Base-by-base conservation (phyloP, 495 filamentous ascomycete species). In the Penicillium robsamsonii region DNA sequence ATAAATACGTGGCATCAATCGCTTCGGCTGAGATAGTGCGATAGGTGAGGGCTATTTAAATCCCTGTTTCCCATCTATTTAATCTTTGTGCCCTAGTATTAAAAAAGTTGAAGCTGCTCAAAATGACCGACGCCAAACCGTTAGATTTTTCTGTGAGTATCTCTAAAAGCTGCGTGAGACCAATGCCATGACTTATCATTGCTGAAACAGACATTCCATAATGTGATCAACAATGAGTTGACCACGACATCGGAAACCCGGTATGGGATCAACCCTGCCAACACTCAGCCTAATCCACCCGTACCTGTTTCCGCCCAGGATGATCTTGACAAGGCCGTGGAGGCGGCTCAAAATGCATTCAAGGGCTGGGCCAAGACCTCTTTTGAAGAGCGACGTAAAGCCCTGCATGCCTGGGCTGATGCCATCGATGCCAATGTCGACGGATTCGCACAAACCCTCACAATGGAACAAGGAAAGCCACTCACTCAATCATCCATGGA, bases 401-500 rank as follows among this genome's bases (percentile, higher is more conserved):
- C 79, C 11, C 61, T 89, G 5, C 50, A 70, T 42, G 81, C 81
- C 55, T 80, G 83, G 45, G 79, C 78, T 40, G 77, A 81, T 46
- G 71, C 72, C 9, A 68, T 82, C 31, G 62, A 72, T 15, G 64
- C 57, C 6, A 69, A 84, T 59, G 54, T 58, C 9, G 72, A 77
- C 2, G 71, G 73, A 2, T 75, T 86, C 54, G 73, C 74, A 11
- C 62, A 72, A 13, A 69, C 84, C 9, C 67, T 87, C 18, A 78
- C 73, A 18, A 70, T 72, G 50, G 84, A 87, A 62, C 75, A 79
- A 18, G 84, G 84, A 46, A 86, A 87, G 64, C 82, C 83, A 0
- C 56, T 74, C 13, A 53, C 15, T 20, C 65, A 71, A 42, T 50
- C 67, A 18, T 17, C 53, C 2, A 25, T 31, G 2, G 74, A 77